Evolutionary conservation across 805 yeast species (phyloP).

Genomic region (Metschnikowia dekortorum): DNA sequence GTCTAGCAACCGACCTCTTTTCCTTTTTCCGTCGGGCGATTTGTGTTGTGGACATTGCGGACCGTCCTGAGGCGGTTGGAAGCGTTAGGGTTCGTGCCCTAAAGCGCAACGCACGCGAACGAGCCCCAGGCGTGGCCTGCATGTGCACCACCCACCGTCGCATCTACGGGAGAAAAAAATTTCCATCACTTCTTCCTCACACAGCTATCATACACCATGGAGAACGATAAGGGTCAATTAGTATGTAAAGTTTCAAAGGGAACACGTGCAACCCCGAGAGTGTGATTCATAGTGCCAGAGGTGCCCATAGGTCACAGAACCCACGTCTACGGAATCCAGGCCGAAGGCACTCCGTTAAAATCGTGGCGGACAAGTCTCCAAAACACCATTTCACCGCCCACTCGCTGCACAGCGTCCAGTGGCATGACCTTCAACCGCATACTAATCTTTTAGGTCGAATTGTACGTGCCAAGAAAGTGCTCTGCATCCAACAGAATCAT

Average conservation of each 20-base stretch:
- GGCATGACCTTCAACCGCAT: constrained; percentile 1
- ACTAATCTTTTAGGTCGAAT: constrained; percentile 77
- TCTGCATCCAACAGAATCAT: constrained; percentile 99
- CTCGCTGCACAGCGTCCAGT: not conserved
- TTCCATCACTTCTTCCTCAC: constrained; percentile 11
- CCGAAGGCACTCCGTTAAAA: too few relatives aligned
- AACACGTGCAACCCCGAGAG: not conserved
- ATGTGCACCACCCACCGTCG: constrained; percentile 6
- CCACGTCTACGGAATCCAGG: too few relatives aligned
- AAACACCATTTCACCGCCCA: not conserved
- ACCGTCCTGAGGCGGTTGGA: too few relatives aligned
- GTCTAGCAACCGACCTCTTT: too few relatives aligned
- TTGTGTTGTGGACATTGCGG: too few relatives aligned
- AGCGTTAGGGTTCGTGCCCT: constrained; percentile 14
- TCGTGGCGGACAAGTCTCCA: too few relatives aligned
- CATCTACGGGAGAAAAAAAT: constrained; percentile 11
- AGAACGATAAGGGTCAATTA: constrained; percentile 99
- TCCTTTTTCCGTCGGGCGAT: too few relatives aligned
- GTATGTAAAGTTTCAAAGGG: constrained; percentile 52
- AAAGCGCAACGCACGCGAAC: constrained; percentile 3
- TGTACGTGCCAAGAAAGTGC: constrained; percentile 99
- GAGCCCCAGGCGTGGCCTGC: constrained; percentile 4
- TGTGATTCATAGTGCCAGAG: not conserved
- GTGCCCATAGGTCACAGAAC: too few relatives aligned
- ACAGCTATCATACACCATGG: constrained; percentile 63